Percentiles rank a stretch among this genome's conserved stretches.
Conservation (phyloP, 2,329 filamentous ascomycete genomes). For the Beauveria sp. region DNA sequence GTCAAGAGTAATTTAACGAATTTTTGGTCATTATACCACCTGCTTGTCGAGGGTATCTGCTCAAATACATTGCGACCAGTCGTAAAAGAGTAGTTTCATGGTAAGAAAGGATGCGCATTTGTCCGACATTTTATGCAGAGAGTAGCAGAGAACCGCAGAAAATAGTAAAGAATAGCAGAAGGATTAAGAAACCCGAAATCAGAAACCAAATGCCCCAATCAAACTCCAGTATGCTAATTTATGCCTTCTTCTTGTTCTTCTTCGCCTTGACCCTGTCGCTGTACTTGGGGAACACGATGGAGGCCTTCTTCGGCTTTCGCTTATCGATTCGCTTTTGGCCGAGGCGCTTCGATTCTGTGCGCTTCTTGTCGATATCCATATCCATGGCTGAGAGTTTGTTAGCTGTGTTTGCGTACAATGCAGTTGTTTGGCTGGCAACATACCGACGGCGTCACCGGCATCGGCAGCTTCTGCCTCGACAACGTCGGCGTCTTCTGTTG, state of each 20-base stretch:
- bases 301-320: constrained; percentile 45
- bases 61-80: constrained; percentile 1
- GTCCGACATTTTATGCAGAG: background rate
- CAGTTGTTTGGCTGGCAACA: constrained; percentile 4
- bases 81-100: background rate
- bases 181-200: background rate
- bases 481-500: constrained; percentile 21
- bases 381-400: constrained; percentile 42
- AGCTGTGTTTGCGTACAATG: background rate
- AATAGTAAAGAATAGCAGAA: too few relatives aligned
- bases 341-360: constrained; percentile 28
- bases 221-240: background rate
- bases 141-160: background rate
- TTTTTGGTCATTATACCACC: background rate
- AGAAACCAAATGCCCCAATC: background rate
- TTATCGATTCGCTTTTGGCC: constrained; percentile 50
- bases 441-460: constrained; percentile 17
- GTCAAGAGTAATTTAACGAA: background rate
- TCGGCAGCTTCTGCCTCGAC: constrained; percentile 22
- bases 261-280: constrained; percentile 41
- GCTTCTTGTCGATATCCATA: constrained; percentile 51
- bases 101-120: background rate
- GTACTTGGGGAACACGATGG: constrained; percentile 54
- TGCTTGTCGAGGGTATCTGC: constrained; percentile 4
- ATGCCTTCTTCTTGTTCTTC: constrained; percentile 26